Evolutionary conservation across 2,329 filamentous ascomycete genomes (phyloP).

Genomic region (Fusarium pseudocircinatum): DNA sequence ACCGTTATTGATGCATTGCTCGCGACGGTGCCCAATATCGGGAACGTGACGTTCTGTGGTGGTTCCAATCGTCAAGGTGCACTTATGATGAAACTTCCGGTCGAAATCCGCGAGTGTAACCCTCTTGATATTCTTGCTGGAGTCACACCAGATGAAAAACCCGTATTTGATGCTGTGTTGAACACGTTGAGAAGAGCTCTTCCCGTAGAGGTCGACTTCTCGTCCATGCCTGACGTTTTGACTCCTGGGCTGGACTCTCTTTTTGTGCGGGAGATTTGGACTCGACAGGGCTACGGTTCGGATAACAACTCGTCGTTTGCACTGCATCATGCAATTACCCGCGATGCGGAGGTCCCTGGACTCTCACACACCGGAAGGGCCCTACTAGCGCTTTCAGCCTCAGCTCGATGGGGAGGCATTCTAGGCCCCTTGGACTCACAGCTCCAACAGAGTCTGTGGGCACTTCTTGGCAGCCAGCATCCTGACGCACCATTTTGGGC

Average conservation of each 20-base stretch:
- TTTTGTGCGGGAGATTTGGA: slow-evolving; percentile 63
- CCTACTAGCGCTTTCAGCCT: slow-evolving; percentile 75
- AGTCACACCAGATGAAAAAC: slow-evolving; percentile 39
- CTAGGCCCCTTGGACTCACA: slow-evolving; percentile 59
- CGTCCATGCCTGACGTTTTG: slow-evolving; percentile 54
- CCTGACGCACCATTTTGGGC: slow-evolving; percentile 61
- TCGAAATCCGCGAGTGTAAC: slow-evolving; percentile 67
- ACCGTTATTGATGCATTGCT: slow-evolving; percentile 82
- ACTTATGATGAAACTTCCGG: slow-evolving; percentile 75
- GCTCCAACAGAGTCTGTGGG: slow-evolving; percentile 55
- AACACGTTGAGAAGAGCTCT: slow-evolving; percentile 53
- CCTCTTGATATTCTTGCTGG: slow-evolving; percentile 63
- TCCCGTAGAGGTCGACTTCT: slow-evolving; percentile 51
- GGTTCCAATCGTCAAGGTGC: slow-evolving; percentile 88
- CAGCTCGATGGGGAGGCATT: slow-evolving; percentile 77
- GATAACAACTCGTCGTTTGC: slow-evolving; percentile 72
- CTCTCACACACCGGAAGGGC: slow-evolving; percentile 78
- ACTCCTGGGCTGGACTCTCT: slow-evolving; percentile 54
- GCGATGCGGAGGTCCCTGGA: slow-evolving; percentile 75
- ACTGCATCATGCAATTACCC: slow-evolving; percentile 76
- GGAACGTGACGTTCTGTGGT: slow-evolving; percentile 82
- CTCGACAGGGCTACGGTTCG: slow-evolving; percentile 57
- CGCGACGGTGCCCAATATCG: slow-evolving; percentile 74
- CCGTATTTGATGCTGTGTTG: slow-evolving; percentile 51
- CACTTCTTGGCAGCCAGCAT: slow-evolving; percentile 51